Conservation (phyloP, 768 basidiomycete species). For the Mrakia frigida region DNA sequence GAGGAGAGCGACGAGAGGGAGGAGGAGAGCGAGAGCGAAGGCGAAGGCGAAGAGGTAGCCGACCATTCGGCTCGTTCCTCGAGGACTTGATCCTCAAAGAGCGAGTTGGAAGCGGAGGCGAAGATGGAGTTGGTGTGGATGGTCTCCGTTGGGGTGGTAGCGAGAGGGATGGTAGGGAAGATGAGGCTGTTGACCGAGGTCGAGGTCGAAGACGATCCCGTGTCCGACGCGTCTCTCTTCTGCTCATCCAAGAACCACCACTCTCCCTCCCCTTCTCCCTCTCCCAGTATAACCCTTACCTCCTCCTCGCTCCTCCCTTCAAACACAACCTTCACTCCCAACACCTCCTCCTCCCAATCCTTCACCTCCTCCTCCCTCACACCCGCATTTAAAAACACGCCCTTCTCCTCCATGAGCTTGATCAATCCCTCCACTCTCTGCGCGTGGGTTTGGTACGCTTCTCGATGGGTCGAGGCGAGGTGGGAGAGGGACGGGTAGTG, state of each 20-base stretch:
- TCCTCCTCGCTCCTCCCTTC: conserved; percentile 6
- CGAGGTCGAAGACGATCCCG: neutral
- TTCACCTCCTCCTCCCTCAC: conserved; percentile 6
- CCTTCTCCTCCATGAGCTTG: neutral
- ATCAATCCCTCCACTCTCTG: neutral
- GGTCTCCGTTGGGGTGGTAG: too few relatives aligned
- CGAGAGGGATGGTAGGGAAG: conserved; percentile 2
- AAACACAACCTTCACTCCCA: neutral
- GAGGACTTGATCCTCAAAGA: conserved; percentile 1
- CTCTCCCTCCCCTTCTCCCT: neutral
- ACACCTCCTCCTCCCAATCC: conserved; percentile 13
- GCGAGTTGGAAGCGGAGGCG: neutral
- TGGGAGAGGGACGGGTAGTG: neutral
- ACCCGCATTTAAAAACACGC: neutral
- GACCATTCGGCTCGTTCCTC: conserved; percentile 11
- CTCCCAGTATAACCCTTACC: neutral
- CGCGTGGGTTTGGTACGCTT: neutral
- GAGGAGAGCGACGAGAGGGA: neutral
- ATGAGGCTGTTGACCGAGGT: neutral
- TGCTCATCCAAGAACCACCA: conserved; percentile 8
- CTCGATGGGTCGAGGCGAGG: neutral
- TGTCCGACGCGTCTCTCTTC: neutral
- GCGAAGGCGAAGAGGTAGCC: neutral
- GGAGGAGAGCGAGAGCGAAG: neutral
- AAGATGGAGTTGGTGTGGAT: neutral